Conservation (phyloP, 1,284 basidiomycete genomes). For the Sporisorium iseilematis-ciliati region DNA sequence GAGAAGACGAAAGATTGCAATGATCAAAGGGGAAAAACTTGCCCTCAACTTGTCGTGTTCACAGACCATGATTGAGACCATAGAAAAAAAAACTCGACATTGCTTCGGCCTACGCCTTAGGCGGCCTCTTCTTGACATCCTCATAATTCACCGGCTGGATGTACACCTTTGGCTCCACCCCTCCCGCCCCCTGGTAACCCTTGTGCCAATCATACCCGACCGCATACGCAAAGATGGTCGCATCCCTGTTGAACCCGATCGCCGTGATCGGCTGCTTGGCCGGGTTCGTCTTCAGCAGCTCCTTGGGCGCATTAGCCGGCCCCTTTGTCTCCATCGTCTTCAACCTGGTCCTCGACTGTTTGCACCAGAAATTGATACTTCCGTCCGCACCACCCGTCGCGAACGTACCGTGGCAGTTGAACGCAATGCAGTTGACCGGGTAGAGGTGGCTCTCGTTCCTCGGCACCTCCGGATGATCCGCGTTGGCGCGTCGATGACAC, state of each 20-base stretch:
- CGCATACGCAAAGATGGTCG: slow-evolving; percentile 67
- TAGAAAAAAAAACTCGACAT: too few species aligned
- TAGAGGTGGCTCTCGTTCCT: slow-evolving; percentile 76
- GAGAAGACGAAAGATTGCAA: not conserved
- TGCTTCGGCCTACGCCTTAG: slow-evolving; percentile 38
- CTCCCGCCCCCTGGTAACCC: slow-evolving; percentile 60
- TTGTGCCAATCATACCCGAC: slow-evolving; percentile 69
- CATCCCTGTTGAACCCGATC: slow-evolving; percentile 64
- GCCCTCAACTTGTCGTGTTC: too few species aligned
- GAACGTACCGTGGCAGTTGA: slow-evolving; percentile 94
- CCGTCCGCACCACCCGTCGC: slow-evolving; percentile 83
- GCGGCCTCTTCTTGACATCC: slow-evolving; percentile 63
- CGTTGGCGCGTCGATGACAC: slow-evolving; percentile 83
- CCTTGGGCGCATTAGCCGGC: slow-evolving; percentile 58
- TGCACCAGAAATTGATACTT: slow-evolving; percentile 77
- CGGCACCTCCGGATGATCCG: slow-evolving; percentile 74
- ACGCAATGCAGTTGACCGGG: slow-evolving; percentile 90
- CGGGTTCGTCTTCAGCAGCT: slow-evolving; percentile 62
- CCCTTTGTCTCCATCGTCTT: slow-evolving; percentile 74
- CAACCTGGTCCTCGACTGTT: slow-evolving; percentile 86
- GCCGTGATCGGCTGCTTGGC: slow-evolving; percentile 64
- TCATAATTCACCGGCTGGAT: slow-evolving; percentile 64
- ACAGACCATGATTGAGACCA: too few species aligned
- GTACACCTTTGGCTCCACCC: slow-evolving; percentile 57
- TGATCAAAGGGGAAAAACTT: too few species aligned